phyloP scores from a whole-genome alignment of 768 basidiomycete species.

The Phylloporus rhodoxanthus region DNA sequence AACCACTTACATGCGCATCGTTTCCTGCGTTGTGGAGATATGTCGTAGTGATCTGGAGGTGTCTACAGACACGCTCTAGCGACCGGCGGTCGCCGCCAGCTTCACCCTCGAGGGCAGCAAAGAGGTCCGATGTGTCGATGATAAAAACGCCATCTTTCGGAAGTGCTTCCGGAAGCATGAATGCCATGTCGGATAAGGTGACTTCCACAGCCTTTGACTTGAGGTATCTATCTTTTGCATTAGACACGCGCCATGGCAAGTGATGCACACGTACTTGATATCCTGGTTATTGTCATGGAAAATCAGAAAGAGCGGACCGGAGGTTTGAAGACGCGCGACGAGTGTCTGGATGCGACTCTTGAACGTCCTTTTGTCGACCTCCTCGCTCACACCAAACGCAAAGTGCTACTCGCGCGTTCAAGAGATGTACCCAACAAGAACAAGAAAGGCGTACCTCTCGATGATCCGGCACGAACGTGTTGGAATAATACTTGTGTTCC shows the following conservation, averaged over 20 bases:
- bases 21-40: slow-evolving; percentile 82
- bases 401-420: slow-evolving; percentile 44
- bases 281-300: slow-evolving; percentile 79
- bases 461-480: slow-evolving; percentile 61
- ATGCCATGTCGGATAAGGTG: slow-evolving; percentile 44
- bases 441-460: slow-evolving; percentile 40
- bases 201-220: slow-evolving; percentile 46
- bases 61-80: slow-evolving; percentile 57
- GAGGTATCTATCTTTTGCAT: slow-evolving; percentile 42
- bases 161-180: slow-evolving; percentile 51
- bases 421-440: background rate
- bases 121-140: slow-evolving; percentile 70
- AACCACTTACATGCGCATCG: slow-evolving; percentile 63
- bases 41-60: slow-evolving; percentile 51
- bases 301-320: slow-evolving; percentile 67
- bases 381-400: slow-evolving; percentile 57
- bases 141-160: slow-evolving; percentile 54
- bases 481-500: slow-evolving; percentile 52
- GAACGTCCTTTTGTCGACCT: slow-evolving; percentile 46
- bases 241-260: background rate
- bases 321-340: slow-evolving; percentile 32
- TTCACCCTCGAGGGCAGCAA: slow-evolving; percentile 67
- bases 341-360: slow-evolving; percentile 47
- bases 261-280: slow-evolving; percentile 48
- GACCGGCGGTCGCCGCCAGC: slow-evolving; percentile 44